Evolutionary conservation across 345 rosid species (phyloP), one percentile per base, ranked within the genome.

Genomic region (Aurinia saxatilis): DNA sequence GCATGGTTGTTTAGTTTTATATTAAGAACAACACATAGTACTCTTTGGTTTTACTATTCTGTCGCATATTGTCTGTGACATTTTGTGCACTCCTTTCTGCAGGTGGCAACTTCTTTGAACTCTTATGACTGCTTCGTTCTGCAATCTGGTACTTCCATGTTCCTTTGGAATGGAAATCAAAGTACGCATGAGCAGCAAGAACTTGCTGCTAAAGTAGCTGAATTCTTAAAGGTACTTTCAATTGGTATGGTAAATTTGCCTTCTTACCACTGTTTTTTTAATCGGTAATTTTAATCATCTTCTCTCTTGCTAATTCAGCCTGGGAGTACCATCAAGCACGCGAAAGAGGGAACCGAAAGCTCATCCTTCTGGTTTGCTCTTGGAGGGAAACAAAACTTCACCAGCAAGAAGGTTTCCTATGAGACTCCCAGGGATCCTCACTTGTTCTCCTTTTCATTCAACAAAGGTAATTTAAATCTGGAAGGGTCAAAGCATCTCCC

Each of bases 291-390:
- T 44, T 42, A 15, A 72, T 11, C 55, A 55, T 65, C 9, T 31
- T 71, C 57, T 74, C 50, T 67, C 56, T 34, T 70, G 25, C 66
- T 34, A 59, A 62, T 78, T 73, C 84, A 95, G 99, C 95, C 96
- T 31, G 99, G 96, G 66, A 80, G 68, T 65, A 50, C 84, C 77
- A 31, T 93, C 67, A 93, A 93, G 77, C 95, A 87, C 75, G 85
- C 90, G 36, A 93, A 90, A 71, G 99, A 95, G 77, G 99, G 99
- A 58, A 88, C 96, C 13, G 99, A 90, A 79, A 95, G 85, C 78
- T 87, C 96, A 18, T 65, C 95, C 59, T 95, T 95, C 76, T 95
- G 99, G 99, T 80, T 66, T 80, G 84, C 97, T 59, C 90, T 95
- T 69, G 99, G 99, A 67, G 99, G 97, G 35, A 95, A 95, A 78